phyloP scores from a whole-genome alignment of 106 monocot genomes.

The Platanthera guangdongensis region DNA sequence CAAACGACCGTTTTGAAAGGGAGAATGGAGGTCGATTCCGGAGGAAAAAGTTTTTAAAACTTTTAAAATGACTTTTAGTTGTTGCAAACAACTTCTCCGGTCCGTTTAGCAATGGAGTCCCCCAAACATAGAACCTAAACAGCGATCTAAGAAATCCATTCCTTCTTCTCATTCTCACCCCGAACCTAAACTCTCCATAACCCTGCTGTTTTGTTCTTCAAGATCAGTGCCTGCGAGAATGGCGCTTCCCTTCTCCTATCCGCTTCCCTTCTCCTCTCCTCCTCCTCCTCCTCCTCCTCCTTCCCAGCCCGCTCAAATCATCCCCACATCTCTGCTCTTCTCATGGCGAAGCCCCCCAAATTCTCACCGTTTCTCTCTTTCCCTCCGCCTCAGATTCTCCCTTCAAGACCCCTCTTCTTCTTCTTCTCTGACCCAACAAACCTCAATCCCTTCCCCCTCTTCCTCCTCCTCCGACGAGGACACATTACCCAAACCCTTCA shows the following conservation, averaged over 20 bases:
- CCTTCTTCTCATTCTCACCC: neutral
- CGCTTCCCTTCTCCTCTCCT: neutral
- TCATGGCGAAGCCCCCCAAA: neutral
- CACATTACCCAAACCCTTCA: conserved; percentile 12
- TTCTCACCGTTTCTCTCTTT: neutral
- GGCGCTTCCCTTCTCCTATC: neutral
- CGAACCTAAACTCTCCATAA: neutral
- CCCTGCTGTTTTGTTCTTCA: neutral
- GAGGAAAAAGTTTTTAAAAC: no score
- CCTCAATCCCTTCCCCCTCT: conserved; percentile 4
- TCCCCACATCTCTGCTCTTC: neutral
- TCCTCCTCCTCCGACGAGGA: conserved; percentile 14
- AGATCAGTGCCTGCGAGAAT: neutral
- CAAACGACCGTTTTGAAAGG: no score
- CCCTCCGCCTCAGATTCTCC: neutral
- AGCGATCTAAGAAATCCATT: no score
- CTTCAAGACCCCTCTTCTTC: conserved; percentile 9
- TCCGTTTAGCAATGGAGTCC: no score
- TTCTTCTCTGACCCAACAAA: conserved; percentile 5
- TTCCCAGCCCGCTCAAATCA: neutral
- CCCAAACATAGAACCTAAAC: no score
- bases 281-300: neutral
- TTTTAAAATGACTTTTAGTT: no score
- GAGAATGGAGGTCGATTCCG: no score
- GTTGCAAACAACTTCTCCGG: no score